Evolutionary conservation across 2,329 filamentous ascomycete species (phyloP).

Genomic region (Stagonosporopsis chrysanthemi): DNA sequence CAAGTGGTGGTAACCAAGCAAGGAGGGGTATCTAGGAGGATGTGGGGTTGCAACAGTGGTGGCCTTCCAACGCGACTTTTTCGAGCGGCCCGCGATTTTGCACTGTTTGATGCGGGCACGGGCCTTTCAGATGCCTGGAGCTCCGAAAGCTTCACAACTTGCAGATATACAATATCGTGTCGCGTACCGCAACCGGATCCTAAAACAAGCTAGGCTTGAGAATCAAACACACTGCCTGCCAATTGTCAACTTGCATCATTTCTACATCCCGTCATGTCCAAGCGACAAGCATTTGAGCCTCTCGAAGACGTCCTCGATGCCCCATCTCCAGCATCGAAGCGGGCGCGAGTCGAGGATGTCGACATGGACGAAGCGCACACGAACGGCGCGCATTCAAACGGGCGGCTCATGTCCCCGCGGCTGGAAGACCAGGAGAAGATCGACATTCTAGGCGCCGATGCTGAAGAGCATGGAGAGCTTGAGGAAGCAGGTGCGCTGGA

Average conservation of each 20-base stretch:
- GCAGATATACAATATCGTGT: not conserved
- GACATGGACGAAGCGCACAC: conserved; percentile 43
- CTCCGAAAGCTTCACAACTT: conserved; percentile 16
- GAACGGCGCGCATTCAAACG: conserved; percentile 39
- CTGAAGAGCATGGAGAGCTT: conserved; percentile 47
- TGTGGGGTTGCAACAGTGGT: conserved; percentile 40
- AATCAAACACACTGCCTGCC: not conserved
- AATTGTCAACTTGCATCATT: not conserved
- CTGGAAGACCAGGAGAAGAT: conserved; percentile 35
- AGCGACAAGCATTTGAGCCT: conserved; percentile 56
- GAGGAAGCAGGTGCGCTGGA: conserved; percentile 46
- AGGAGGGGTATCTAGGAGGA: conserved; percentile 43
- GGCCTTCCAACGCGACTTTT: conserved; percentile 48
- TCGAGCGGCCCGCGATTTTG: conserved; percentile 34
- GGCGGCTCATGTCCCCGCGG: conserved; percentile 40
- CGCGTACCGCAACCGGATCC: not conserved
- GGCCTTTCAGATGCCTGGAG: conserved; percentile 31
- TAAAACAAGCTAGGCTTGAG: too few species aligned
- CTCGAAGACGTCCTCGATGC: conserved; percentile 52
- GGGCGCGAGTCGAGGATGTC: conserved; percentile 55
- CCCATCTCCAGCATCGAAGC: conserved; percentile 59
- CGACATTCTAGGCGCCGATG: conserved; percentile 47
- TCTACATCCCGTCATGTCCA: conserved; percentile 52
- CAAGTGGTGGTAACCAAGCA: conserved; percentile 29
- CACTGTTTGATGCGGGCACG: conserved; percentile 29